Percentiles rank a stretch among this genome's conserved stretches.
These are phyloP conservation scores for Paramarasmius palmivorus DNA, from an alignment of 1,284 basidiomycete species.

Conservation along the genomic window DNA sequence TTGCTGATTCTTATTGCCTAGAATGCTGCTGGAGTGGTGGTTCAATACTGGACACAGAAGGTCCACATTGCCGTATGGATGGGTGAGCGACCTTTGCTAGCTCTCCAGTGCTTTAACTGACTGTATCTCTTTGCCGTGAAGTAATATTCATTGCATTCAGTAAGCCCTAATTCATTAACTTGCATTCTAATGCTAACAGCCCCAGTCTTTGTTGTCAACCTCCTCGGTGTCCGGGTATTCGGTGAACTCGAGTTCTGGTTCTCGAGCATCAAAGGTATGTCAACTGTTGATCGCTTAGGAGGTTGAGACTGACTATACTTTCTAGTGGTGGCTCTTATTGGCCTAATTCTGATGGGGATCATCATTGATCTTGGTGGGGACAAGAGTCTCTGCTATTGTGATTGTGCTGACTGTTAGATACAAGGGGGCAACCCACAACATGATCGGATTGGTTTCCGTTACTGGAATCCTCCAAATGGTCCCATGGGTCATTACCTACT, in stretches of 20 bases:
- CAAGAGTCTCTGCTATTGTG: background rate
- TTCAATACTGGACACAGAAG: conserved; percentile 59
- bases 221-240: conserved; percentile 51
- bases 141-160: conserved; percentile 59
- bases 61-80: conserved; percentile 61
- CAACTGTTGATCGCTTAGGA: background rate
- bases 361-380: conserved; percentile 48
- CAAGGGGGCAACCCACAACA: conserved; percentile 63
- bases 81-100: conserved; percentile 33
- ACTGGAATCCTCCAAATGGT: conserved; percentile 54
- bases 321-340: conserved; percentile 55
- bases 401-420: conserved; percentile 5
- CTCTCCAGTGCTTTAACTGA: conserved; percentile 1
- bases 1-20: too few relatives aligned
- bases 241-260: conserved; percentile 67
- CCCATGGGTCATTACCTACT: conserved; percentile 49
- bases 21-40: conserved; percentile 63
- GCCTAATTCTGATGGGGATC: conserved; percentile 61
- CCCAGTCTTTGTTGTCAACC: conserved; percentile 53
- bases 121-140: conserved; percentile 25
- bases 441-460: conserved; percentile 65
- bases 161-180: conserved; percentile 26
- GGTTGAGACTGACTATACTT: background rate
- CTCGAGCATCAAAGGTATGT: conserved; percentile 47
- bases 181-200: conserved; percentile 8